These are phyloP conservation scores for Rhynchosporium agropyri DNA, from an alignment of 2,329 filamentous ascomycete species.

Conservation along the genomic window DNA sequence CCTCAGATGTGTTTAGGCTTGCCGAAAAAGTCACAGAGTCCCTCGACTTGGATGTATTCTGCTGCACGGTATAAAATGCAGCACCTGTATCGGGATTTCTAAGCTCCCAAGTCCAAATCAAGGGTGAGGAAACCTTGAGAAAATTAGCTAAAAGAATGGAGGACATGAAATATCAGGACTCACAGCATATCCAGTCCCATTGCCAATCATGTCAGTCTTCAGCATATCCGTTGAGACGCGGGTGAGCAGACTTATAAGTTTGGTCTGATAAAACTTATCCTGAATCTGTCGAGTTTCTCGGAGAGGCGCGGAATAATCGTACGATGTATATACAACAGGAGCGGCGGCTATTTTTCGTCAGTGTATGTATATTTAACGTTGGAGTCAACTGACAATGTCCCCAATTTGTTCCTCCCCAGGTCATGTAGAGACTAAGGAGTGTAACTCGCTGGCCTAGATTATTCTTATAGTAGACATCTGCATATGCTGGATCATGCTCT, in stretches of 20 bases:
- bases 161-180: slow-evolving; percentile 6
- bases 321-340: slow-evolving; percentile 52
- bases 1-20: slow-evolving; percentile 51
- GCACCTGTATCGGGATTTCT: slow-evolving; percentile 53
- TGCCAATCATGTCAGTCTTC: slow-evolving; percentile 56
- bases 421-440: slow-evolving; percentile 55
- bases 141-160: slow-evolving; percentile 1
- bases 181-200: slow-evolving; percentile 53
- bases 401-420: slow-evolving; percentile 59
- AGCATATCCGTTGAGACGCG: slow-evolving; percentile 53
- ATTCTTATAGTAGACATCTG: slow-evolving; percentile 60
- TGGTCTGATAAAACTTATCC: slow-evolving; percentile 56
- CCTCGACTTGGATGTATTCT: slow-evolving; percentile 49
- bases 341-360: slow-evolving; percentile 43
- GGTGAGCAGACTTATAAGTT: slow-evolving; percentile 57
- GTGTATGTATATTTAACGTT: neutral
- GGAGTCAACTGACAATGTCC: slow-evolving; percentile 47
- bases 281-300: slow-evolving; percentile 56
- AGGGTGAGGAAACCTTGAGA: slow-evolving; percentile 41
- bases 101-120: slow-evolving; percentile 55
- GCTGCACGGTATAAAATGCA: slow-evolving; percentile 54
- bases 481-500: slow-evolving; percentile 51
- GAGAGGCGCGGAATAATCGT: slow-evolving; percentile 52
- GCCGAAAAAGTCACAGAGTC: slow-evolving; percentile 51
- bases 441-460: slow-evolving; percentile 55